Conservation (phyloP, 2,329 filamentous ascomycete genomes). For the Tolypocladium album region DNA sequence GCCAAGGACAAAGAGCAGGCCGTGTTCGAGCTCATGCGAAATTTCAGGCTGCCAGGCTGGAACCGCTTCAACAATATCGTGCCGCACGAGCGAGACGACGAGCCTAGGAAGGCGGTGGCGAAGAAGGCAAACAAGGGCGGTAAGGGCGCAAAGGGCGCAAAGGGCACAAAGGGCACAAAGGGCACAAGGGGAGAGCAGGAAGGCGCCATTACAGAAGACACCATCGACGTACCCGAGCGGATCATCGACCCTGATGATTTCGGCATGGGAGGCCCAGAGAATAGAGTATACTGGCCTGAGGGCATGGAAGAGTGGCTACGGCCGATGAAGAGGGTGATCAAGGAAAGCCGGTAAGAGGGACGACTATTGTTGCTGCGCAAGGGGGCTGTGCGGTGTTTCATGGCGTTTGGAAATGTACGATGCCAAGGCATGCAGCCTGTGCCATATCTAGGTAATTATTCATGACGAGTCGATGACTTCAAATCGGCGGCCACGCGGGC, state of each 20-base stretch:
- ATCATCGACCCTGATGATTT: conserved; percentile 56
- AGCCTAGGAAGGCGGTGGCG: conserved; percentile 39
- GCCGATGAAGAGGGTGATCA: conserved; percentile 63
- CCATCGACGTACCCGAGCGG: conserved; percentile 25
- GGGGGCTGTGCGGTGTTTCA: conserved; percentile 15
- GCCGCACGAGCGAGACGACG: conserved; percentile 66
- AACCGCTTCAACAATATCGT: conserved; percentile 66
- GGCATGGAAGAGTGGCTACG: conserved; percentile 86
- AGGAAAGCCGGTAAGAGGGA: conserved; percentile 33
- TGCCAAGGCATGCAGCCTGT: background rate
- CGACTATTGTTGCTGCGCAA: conserved; percentile 20
- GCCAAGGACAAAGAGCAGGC: conserved; percentile 97
- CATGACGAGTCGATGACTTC: background rate
- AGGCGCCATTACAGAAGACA: conserved; percentile 23
- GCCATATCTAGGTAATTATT: background rate
- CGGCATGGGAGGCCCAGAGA: conserved; percentile 75
- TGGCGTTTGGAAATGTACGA: conserved; percentile 10
- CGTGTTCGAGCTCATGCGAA: conserved; percentile 87
- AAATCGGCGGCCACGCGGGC: too few species aligned
- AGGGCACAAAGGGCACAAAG: conserved; percentile 17
- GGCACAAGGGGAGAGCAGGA: conserved; percentile 12
- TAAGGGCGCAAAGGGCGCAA: conserved; percentile 21
- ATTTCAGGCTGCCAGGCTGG: conserved; percentile 72
- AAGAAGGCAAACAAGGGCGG: conserved; percentile 21
- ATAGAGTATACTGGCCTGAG: conserved; percentile 80